These are phyloP conservation scores for Linderina pennispora DNA, from an alignment of 192 early-diverging fungal genomes.

Conservation along the genomic window DNA sequence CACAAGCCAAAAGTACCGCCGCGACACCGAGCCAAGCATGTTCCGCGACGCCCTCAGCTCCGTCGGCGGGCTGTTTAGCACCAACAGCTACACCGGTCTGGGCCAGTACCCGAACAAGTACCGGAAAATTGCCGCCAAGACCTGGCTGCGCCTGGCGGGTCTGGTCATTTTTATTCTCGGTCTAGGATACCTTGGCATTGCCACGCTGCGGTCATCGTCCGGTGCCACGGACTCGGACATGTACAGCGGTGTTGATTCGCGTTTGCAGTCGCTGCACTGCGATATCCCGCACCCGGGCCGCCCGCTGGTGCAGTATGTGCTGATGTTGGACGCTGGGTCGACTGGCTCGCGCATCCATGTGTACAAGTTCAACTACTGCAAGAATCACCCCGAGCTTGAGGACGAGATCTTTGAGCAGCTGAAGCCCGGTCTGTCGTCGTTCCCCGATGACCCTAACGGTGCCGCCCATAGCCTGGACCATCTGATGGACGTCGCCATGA, in stretches of 20 bases:
- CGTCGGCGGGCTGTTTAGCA: slow-evolving; percentile 1
- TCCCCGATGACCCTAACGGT: slow-evolving; percentile 57
- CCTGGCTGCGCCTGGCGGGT: slow-evolving; percentile 18
- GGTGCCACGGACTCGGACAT: background rate
- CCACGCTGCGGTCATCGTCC: slow-evolving; percentile 2
- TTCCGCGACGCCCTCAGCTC: background rate
- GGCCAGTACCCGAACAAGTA: slow-evolving; percentile 36
- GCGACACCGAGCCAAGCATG: background rate
- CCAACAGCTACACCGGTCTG: slow-evolving; percentile 16
- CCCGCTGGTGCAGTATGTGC: slow-evolving; percentile 80
- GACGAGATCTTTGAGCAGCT: slow-evolving; percentile 82
- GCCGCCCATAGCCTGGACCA: slow-evolving; percentile 78
- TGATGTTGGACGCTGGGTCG: slow-evolving; percentile 96
- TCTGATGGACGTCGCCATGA: slow-evolving; percentile 70
- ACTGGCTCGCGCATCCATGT: slow-evolving; percentile 97
- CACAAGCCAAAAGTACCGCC: background rate
- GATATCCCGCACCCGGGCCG: slow-evolving; percentile 55
- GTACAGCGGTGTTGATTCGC: slow-evolving; percentile 7
- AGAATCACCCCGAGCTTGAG: slow-evolving; percentile 73
- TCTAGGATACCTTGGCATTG: slow-evolving; percentile 20
- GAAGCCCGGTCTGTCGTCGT: slow-evolving; percentile 80
- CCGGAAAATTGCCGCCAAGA: slow-evolving; percentile 7
- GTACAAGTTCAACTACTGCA: slow-evolving; percentile 95
- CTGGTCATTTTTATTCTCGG: slow-evolving; percentile 5
- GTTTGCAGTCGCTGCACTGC: slow-evolving; percentile 54